Base-by-base conservation (phyloP, 2,329 filamentous ascomycete genomes). In the Neonectria magnoliae region DNA sequence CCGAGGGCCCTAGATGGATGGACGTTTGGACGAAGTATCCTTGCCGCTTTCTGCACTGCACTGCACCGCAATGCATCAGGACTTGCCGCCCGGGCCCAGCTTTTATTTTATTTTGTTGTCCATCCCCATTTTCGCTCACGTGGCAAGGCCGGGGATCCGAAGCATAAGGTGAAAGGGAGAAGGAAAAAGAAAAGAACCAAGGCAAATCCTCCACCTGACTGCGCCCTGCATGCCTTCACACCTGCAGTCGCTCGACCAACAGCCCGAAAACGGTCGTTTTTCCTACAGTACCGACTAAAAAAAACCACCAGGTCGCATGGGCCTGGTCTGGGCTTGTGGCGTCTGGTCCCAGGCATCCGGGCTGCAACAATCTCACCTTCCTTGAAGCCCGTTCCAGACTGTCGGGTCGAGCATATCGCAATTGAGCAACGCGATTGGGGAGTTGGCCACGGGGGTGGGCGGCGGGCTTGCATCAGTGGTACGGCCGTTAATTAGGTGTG, bases 281-380 rank as follows among this genome's bases (percentile, higher is more conserved):
- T 33, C 10, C 31, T 14, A 36, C 36, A n/a, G 36, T 16, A 16
- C 36, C 6, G 14, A 8, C 36, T 38, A 38, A 13, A 52, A 59
- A 25, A 25, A 25, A 25, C 22, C 22, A 5, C 29, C 16, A 31
- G 52, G 44, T 27, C 45, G 44, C 45, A 7, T 18, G 54, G 48
- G 13, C 42, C 54, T 52, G 58, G 67, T 54, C 64, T 65, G 42
- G 62, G 64, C 31, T 62, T 62, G 70, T 72, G 70, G 70, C 70
- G 70, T 62, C 51, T 64, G 59, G n/a, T 62, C 60, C 60, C 63
- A 58, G 62, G 51, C 55, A 69, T 62, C 66, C 66, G 60, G 58
- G 58, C 62, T 69, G 70, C 64, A 66, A 68, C 70, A 71, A 71
- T 71, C 68, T 71, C 67, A 66, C 65, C 54, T 68, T 58, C 59